Evolutionary conservation across 2,329 filamentous ascomycete genomes (phyloP).

Genomic region (Chalaropsis ovoidea): DNA sequence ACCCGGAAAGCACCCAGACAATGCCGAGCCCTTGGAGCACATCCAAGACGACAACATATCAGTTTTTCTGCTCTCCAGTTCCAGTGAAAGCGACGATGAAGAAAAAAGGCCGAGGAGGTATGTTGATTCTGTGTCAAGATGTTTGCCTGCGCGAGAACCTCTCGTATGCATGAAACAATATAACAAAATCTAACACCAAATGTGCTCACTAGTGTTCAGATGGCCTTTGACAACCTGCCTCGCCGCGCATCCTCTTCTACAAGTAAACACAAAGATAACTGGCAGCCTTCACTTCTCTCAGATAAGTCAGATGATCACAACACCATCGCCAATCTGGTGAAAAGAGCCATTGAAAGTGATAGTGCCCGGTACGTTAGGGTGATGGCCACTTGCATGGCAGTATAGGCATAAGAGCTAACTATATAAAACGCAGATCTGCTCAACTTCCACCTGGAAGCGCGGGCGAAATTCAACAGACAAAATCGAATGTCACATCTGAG

Average conservation of each 20-base stretch:
- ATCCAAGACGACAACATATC: slow-evolving; percentile 1
- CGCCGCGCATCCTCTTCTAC: background rate
- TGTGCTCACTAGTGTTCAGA: background rate
- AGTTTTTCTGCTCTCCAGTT: slow-evolving; percentile 13
- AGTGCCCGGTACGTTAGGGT: background rate
- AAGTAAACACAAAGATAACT: background rate
- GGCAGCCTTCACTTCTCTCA: background rate
- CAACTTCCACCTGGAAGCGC: background rate
- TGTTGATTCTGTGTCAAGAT: background rate
- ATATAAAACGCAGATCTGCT: background rate
- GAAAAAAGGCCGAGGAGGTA: background rate
- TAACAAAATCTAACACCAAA: background rate
- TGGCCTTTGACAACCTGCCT: background rate
- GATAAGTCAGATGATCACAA: background rate
- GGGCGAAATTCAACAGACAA: background rate
- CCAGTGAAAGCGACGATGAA: background rate
- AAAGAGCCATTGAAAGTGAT: background rate
- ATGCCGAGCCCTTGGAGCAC: background rate
- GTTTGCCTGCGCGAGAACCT: too few species aligned
- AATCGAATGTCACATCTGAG: background rate
- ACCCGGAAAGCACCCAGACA: background rate
- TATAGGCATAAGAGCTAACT: background rate
- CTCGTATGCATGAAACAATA: too few species aligned
- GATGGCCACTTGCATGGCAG: too few species aligned
- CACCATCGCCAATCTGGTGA: background rate